Percentiles rank a stretch among this genome's conserved stretches.
Conservation (phyloP, 805 yeast species). For the Clavispora santaluciae region DNA sequence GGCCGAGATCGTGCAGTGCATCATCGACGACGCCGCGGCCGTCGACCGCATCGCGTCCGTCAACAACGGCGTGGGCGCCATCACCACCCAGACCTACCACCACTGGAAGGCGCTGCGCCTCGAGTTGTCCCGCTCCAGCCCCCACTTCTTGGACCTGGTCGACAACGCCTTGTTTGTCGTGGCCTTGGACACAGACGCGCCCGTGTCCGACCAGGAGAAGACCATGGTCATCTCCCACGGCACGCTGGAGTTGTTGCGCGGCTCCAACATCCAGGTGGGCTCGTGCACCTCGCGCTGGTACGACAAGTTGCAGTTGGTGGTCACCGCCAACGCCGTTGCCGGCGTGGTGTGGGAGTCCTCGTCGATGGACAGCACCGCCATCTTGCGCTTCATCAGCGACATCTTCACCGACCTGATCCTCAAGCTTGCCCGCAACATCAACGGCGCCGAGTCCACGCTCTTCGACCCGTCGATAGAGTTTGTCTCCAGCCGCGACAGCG, state of each 20-base stretch:
- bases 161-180: constrained; percentile 51
- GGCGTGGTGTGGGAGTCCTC: constrained; percentile 58
- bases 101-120: constrained; percentile 45
- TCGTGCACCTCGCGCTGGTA: constrained; percentile 58
- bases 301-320: constrained; percentile 51
- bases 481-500: constrained; percentile 33
- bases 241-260: constrained; percentile 36
- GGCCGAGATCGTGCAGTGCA: constrained; percentile 37
- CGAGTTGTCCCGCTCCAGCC: constrained; percentile 38
- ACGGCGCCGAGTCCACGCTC: constrained; percentile 50
- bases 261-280: constrained; percentile 48
- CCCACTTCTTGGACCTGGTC: constrained; percentile 30
- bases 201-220: constrained; percentile 43
- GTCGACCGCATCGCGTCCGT: constrained; percentile 35
- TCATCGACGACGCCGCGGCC: constrained; percentile 34
- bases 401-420: constrained; percentile 54
- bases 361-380: constrained; percentile 55
- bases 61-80: constrained; percentile 47
- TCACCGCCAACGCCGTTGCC: constrained; percentile 52
- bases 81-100: constrained; percentile 49
- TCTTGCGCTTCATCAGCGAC: constrained; percentile 51
- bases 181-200: constrained; percentile 44
- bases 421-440: constrained; percentile 53
- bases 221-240: constrained; percentile 51
- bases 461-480: constrained; percentile 38